phyloP scores from a whole-genome alignment of 1,284 basidiomycete species.

The Crepidotus sp. region DNA sequence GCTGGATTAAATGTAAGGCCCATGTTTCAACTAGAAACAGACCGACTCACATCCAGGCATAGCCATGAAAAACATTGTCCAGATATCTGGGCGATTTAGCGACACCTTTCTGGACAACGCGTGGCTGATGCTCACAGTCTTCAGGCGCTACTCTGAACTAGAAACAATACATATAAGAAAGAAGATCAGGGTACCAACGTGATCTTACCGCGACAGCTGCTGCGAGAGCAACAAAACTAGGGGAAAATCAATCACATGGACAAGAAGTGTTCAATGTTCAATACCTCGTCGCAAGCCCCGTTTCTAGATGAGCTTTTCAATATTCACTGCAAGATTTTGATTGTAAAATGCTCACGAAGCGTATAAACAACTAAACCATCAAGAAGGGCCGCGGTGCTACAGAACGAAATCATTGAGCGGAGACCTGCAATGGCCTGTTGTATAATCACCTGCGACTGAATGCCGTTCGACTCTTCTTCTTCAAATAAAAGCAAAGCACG shows the following conservation, averaged over 20 bases:
- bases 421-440: not conserved
- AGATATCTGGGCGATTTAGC: conserved; percentile 8
- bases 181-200: not conserved
- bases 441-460: conserved; percentile 10
- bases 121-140: conserved; percentile 1
- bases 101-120: too few relatives aligned
- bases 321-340: not conserved
- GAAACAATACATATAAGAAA: not conserved
- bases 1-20: not conserved
- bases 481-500: conserved; percentile 12
- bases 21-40: not conserved
- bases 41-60: conserved; percentile 3
- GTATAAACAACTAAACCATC: conserved; percentile 14
- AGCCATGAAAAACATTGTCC: conserved; percentile 11
- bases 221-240: conserved; percentile 14
- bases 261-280: not conserved
- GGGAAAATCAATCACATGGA: not conserved
- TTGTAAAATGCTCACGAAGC: conserved; percentile 9
- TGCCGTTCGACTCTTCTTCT: conserved; percentile 6
- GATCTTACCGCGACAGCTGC: conserved; percentile 12
- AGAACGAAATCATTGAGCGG: not conserved
- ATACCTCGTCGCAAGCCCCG: conserved; percentile 15
- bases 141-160: conserved; percentile 13
- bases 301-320: conserved; percentile 1
- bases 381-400: conserved; percentile 7